Conservation (phyloP, 768 basidiomycete species). For the Chalciporus piperatus region DNA sequence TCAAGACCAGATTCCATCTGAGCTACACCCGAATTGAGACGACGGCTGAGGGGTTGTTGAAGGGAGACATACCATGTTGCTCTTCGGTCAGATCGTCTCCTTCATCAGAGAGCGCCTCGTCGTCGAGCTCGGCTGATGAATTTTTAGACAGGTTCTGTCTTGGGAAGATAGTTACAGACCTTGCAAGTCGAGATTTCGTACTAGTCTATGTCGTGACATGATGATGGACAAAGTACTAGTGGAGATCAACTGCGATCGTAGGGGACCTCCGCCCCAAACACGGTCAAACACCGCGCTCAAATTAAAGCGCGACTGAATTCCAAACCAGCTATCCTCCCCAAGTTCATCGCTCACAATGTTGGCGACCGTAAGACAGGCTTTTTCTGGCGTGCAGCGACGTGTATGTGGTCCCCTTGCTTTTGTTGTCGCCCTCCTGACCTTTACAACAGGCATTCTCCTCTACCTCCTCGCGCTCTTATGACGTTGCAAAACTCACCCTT, state of each 20-base stretch:
- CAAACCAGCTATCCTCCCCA: not conserved
- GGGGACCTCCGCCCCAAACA: constrained; percentile 14
- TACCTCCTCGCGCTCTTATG: constrained; percentile 48
- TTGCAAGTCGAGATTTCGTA: constrained; percentile 81
- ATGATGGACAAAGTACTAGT: constrained; percentile 15
- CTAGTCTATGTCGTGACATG: constrained; percentile 92
- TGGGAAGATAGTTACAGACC: constrained; percentile 45
- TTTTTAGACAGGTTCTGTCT: not conserved
- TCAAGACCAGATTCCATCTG: constrained; percentile 72
- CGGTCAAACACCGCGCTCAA: constrained; percentile 9
- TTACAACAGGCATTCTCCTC: constrained; percentile 61
- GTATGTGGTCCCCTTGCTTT: constrained; percentile 37
- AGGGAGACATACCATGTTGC: constrained; percentile 59
- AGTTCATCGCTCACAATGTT: constrained; percentile 46
- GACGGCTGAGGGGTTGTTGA: not conserved
- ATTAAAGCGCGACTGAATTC: not conserved
- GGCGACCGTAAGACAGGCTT: constrained; percentile 43
- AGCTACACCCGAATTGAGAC: constrained; percentile 35
- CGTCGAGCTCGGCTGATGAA: constrained; percentile 78
- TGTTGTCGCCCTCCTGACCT: not conserved
- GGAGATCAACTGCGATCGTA: too few relatives aligned
- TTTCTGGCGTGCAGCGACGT: constrained; percentile 42
- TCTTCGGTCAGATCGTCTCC: constrained; percentile 81
- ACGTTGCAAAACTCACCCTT: constrained; percentile 75
- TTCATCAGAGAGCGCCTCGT: constrained; percentile 73